These are phyloP conservation scores for Russula dissimulans DNA, from an alignment of 768 basidiomycete genomes.

Conservation along the genomic window DNA sequence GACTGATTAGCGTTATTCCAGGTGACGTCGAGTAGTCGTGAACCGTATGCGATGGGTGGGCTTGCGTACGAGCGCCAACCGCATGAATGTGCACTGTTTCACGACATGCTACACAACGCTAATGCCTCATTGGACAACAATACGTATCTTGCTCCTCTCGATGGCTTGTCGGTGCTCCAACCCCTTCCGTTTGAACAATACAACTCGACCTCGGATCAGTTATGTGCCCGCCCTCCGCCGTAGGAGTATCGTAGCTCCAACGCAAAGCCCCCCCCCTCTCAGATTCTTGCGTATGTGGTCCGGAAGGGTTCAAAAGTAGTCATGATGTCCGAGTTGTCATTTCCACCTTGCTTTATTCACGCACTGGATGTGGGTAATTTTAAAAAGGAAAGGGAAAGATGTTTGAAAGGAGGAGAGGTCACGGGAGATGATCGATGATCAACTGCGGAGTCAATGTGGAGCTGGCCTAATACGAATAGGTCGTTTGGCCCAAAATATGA, in stretches of 20 bases:
- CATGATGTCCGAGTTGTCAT: not conserved
- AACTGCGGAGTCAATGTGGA: slow-evolving; percentile 9
- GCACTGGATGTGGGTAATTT: too few relatives aligned
- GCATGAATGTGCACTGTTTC: slow-evolving; percentile 13
- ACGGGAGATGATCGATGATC: not conserved
- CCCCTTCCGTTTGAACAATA: slow-evolving; percentile 16
- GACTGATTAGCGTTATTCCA: not conserved
- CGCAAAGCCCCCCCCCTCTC: too few relatives aligned
- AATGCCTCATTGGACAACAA: not conserved
- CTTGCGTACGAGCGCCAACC: slow-evolving; percentile 1
- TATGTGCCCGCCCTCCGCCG: not conserved
- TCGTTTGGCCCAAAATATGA: not conserved
- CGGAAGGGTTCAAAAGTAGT: not conserved
- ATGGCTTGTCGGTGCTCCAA: slow-evolving; percentile 11
- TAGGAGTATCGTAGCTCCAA: not conserved
- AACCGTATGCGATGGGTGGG: not conserved
- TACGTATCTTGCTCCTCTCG: slow-evolving; percentile 14
- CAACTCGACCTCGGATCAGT: not conserved
- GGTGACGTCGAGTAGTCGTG: not conserved
- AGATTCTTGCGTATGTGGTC: too few relatives aligned
- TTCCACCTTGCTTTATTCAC: too few relatives aligned
- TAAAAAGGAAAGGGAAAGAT: too few relatives aligned
- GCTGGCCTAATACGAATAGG: not conserved
- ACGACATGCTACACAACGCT: not conserved
- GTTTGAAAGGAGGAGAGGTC: not conserved